Base-by-base conservation (phyloP, 1,284 basidiomycete genomes). In the Wolfiporia cocos region DNA sequence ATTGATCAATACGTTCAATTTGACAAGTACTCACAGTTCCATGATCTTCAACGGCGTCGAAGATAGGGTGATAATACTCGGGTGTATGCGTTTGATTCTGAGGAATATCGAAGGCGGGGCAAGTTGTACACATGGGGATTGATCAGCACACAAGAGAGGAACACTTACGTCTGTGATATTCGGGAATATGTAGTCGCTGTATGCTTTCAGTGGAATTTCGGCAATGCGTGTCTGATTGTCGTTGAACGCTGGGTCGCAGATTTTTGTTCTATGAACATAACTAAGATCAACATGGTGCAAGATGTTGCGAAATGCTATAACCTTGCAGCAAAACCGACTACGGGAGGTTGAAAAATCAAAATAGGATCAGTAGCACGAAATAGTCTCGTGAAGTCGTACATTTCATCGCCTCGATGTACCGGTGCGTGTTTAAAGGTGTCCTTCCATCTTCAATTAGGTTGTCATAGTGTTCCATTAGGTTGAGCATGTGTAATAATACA, bases 151-250 rank as follows among this genome's bases (percentile, higher is more conserved):
- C n/a, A n/a, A n/a, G n/a, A n/a, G n/a, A n/a, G n/a, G n/a, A n/a
- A n/a, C n/a, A 64, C 80, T 49, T 55, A 91, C 90, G 62, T 92
- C 90, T 3, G 87, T 91, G 34, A 95, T 76, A 52, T 87, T 88
- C 5, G 55, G 57, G 18, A 76, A 70, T 26, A 89, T 71, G 18
- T 63, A 49, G 35, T 75, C 65, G 2, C 86, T 86, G 56, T 81
- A 94, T 31, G 67, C 61, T 57, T 89, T 88, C 0, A 79, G 85
- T 2, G 80, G 64, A 43, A 96, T 86, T 52, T 82, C 72, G 29
- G 70, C 61, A 23, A 93, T 80, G 22, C 72, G 70, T 1, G 64
- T 48, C 5, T 67, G 65, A 50, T 81, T 69, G 48, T 86, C 71
- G 34, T 67, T 62, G 60, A 80, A 91, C 7, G 67, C 62, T 0